Conservation (phyloP, 139 green algal genomes). For the Yamagishiella unicocca region DNA sequence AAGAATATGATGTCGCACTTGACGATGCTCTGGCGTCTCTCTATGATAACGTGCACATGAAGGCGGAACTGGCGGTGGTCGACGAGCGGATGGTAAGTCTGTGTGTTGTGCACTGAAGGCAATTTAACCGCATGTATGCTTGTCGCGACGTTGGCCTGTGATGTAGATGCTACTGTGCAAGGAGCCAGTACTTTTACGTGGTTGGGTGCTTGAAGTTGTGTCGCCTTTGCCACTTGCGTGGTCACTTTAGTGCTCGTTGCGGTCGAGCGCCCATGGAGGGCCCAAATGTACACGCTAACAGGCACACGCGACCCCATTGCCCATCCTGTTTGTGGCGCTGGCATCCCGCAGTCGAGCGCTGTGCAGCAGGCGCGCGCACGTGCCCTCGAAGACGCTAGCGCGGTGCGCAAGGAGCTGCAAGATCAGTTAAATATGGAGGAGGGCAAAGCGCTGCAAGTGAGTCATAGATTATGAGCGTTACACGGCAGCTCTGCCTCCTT, state of each 20-base stretch:
- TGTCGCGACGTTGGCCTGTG: no score
- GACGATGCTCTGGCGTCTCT: slow-evolving; percentile 66
- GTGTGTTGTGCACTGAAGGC: background rate
- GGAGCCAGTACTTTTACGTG: no score
- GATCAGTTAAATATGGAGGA: slow-evolving; percentile 56
- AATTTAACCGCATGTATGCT: no score
- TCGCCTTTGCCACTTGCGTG: no score
- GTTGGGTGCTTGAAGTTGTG: no score
- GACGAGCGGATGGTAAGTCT: slow-evolving; percentile 61
- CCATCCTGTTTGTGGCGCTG: background rate
- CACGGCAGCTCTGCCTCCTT: no score
- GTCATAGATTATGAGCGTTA: no score
- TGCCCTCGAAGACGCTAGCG: slow-evolving; percentile 41
- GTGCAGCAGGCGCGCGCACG: slow-evolving; percentile 51
- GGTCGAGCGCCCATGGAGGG: no score
- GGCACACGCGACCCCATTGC: no score
- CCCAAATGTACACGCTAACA: no score
- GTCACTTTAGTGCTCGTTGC: no score
- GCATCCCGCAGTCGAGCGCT: slow-evolving; percentile 19
- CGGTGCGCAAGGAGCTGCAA: slow-evolving; percentile 58
- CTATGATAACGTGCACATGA: slow-evolving; percentile 76
- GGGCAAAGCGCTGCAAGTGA: slow-evolving; percentile 43
- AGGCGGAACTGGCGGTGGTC: slow-evolving; percentile 61
- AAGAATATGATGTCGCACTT: slow-evolving; percentile 68
- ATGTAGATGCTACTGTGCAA: no score